These are phyloP conservation scores for Chara braunii DNA, from an alignment of 139 green algal species.

Conservation along the genomic window DNA sequence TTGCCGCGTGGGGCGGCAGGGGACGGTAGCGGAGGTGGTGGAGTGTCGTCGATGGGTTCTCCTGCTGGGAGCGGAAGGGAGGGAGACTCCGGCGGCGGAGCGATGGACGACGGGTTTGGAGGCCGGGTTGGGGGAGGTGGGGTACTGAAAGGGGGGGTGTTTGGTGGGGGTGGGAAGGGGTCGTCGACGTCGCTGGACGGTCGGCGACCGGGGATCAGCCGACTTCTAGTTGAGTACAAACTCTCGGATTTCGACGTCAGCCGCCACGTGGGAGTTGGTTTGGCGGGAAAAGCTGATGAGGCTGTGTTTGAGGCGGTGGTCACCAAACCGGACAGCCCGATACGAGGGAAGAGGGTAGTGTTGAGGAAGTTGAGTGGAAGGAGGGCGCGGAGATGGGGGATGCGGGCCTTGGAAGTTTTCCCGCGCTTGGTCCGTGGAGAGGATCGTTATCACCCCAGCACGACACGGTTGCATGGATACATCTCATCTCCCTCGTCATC, in stretches of 20 bases:
- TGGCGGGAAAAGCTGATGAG: constrained; percentile 17
- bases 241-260: constrained; percentile 5
- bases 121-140: background rate
- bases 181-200: no score
- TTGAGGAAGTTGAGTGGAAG: constrained; percentile 5
- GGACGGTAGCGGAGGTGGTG: background rate
- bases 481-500: no score
- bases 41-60: background rate
- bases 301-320: constrained; percentile 20
- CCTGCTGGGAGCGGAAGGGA: background rate
- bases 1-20: background rate
- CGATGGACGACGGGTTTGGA: no score
- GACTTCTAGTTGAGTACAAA: constrained; percentile 11
- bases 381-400: constrained; percentile 8
- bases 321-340: constrained; percentile 9
- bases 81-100: background rate
- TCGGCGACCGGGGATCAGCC: no score
- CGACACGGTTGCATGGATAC: constrained; percentile 12
- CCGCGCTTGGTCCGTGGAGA: constrained; percentile 9
- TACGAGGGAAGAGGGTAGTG: constrained; percentile 15
- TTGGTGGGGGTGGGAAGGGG: background rate
- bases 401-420: constrained; percentile 18
- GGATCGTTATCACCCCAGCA: constrained; percentile 18
- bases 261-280: constrained; percentile 3
- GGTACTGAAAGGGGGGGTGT: background rate